A percentile compares a stretch with the other conserved stretches of the same genome.
These are phyloP conservation scores for Sanghuangporus sanghuang DNA, from an alignment of 1,284 basidiomycete genomes.

Conservation along the genomic window DNA sequence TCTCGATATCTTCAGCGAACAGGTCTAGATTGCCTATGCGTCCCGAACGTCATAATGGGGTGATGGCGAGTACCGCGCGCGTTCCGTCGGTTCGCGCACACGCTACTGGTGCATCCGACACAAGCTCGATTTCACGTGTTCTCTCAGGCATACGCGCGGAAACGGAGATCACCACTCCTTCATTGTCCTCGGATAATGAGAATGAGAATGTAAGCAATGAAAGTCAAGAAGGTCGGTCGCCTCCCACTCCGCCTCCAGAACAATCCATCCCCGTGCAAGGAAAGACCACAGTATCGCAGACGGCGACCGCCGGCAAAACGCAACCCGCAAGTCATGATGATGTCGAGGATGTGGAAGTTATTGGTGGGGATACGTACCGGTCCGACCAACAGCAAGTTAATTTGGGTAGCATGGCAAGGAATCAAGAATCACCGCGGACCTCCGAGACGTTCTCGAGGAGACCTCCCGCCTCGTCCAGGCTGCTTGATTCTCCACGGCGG, in stretches of 20 bases:
- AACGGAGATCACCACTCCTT: constrained; percentile 47
- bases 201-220: constrained; percentile 17
- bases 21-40: neutral
- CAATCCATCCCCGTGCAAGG: neutral
- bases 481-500: constrained; percentile 46
- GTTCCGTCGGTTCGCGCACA: neutral
- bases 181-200: constrained; percentile 58
- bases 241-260: constrained; percentile 18
- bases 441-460: constrained; percentile 48
- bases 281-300: neutral
- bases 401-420: neutral
- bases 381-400: neutral
- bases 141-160: constrained; percentile 14
- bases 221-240: constrained; percentile 18
- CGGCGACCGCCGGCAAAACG: neutral
- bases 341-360: neutral
- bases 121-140: neutral
- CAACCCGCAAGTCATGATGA: neutral
- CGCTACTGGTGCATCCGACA: neutral
- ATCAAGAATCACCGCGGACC: neutral
- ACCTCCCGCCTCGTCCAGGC: constrained; percentile 57
- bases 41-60: neutral
- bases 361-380: neutral
- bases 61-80: neutral
- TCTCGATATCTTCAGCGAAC: neutral